phyloP scores from a whole-genome alignment of 2,329 filamentous ascomycete genomes.

The Penicillium brasilianum region DNA sequence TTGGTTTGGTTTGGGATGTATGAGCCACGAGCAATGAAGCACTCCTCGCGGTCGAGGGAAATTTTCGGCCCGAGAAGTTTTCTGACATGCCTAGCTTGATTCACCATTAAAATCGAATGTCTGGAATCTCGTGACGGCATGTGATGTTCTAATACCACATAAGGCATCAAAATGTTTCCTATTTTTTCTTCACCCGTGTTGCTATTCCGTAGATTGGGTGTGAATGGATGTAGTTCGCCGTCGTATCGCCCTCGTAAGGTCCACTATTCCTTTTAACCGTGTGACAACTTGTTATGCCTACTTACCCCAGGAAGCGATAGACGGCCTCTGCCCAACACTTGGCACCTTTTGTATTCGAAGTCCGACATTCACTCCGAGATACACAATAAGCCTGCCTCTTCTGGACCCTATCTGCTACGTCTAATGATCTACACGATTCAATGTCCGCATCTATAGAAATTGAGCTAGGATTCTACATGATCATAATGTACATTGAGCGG shows the following conservation, averaged over 20 bases:
- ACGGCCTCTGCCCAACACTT: no score
- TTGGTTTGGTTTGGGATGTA: slow-evolving; percentile 46
- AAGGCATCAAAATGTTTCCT: slow-evolving; percentile 43
- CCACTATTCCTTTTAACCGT: not conserved
- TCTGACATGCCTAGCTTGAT: slow-evolving; percentile 46
- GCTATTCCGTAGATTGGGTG: slow-evolving; percentile 11
- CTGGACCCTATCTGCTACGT: not conserved
- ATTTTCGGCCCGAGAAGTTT: slow-evolving; percentile 33
- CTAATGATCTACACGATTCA: not conserved
- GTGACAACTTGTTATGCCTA: not conserved
- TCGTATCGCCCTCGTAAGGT: not conserved
- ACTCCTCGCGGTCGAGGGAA: slow-evolving; percentile 31
- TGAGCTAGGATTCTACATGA: slow-evolving; percentile 18
- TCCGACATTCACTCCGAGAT: not conserved
- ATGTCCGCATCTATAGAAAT: not conserved
- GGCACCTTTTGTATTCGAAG: no score
- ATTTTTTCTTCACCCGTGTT: slow-evolving; percentile 32
- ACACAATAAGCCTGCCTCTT: not conserved
- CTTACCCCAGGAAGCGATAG: no score
- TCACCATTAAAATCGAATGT: slow-evolving; percentile 39
- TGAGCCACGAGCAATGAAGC: slow-evolving; percentile 53
- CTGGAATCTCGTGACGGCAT: slow-evolving; percentile 43
- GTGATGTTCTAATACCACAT: slow-evolving; percentile 50
- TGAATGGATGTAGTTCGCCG: not conserved
- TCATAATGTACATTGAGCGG: slow-evolving; percentile 26